Conservation (phyloP, 2,329 filamentous ascomycete species). For the Arthrinium phaeospermum region DNA sequence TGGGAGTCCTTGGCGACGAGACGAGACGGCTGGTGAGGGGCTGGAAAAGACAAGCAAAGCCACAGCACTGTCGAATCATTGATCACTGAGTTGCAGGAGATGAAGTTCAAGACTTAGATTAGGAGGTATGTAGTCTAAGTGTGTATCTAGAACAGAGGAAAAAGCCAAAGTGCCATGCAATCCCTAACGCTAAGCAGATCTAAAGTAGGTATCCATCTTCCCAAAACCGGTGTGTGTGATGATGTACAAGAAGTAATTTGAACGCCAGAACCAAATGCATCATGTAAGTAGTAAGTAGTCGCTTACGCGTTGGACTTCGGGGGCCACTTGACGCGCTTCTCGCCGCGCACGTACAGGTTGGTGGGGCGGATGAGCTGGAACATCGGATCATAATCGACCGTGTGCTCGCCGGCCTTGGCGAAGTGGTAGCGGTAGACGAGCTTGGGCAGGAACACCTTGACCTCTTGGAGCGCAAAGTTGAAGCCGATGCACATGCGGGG, state of each 20-base stretch:
- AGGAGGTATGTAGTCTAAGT: constrained; percentile 1
- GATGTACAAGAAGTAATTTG: constrained; percentile 2
- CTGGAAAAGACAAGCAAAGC: not conserved
- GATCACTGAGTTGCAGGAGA: not conserved
- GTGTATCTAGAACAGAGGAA: constrained; percentile 9
- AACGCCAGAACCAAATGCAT: constrained; percentile 9
- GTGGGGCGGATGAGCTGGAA: constrained; percentile 63
- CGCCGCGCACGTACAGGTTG: constrained; percentile 58
- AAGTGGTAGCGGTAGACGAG: constrained; percentile 66
- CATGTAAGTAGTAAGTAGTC: not conserved
- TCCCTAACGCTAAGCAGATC: constrained; percentile 15
- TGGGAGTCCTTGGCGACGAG: no score
- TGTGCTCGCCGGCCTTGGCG: constrained; percentile 51
- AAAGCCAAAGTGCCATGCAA: constrained; percentile 12
- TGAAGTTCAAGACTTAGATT: constrained; percentile 4
- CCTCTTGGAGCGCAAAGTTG: constrained; percentile 67
- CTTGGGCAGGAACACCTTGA: constrained; percentile 64
- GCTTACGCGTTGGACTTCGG: constrained; percentile 25
- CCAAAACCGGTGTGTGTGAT: not conserved
- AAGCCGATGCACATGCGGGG: constrained; percentile 66
- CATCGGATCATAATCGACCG: constrained; percentile 63
- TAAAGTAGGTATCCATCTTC: constrained; percentile 9
- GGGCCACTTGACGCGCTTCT: constrained; percentile 56
- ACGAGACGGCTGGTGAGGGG: no score
- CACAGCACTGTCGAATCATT: not conserved